Evolutionary conservation across 805 yeast genomes (phyloP), one percentile per base, ranked within the genome.

Genomic region (Priceomyces fermenticarens): DNA sequence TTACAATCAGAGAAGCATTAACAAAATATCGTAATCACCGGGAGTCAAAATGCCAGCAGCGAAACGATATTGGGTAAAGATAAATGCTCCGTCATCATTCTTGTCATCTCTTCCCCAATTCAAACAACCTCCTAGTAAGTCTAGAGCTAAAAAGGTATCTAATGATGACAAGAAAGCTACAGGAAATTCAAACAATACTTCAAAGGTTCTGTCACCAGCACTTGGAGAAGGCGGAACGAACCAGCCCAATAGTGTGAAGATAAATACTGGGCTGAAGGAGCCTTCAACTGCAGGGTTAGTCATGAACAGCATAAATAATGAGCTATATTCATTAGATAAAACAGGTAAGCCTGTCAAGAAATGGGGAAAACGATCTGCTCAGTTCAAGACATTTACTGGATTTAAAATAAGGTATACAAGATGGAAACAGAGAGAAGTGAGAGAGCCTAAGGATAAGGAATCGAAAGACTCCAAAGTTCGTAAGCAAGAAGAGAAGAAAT

Each of bases 321-420:
- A 54, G 2, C 46, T 45, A 10, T 63, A 58, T 38, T 43, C 52
- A 0, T 55, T 69, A 35, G 73, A 68, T 43, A 63, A 59, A 39
- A 54, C 65, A 10, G 72, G 73, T 6, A 55, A 46, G 36, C 69
- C 70, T 17, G 46, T 49, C 12, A 55, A 45, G 38, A 58, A 48
- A 42, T 70, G 73, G 73, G 53, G 47, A 20, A 67, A 67, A 45
- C 53, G 53, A 15, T 56, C 65, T 2, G 41, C 58, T 9, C 55
- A 57, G 39, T 67, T 69, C 52, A 70, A 70, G 59, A 66, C 74
- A 1, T 70, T 70, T 49, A 64, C 65, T 34, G 75, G 75, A 10
- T 70, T 63, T 52, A 67, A 67, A 47, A 58, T 67, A 10, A 54
- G 54, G 35, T 55, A 62, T 40, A 43, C 45, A 1, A 41, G 45